A percentile compares a stretch with the other conserved stretches of the same genome.
Evolutionary conservation across 768 basidiomycete genomes (phyloP).

Genomic region (Boletus eberwhitei): DNA sequence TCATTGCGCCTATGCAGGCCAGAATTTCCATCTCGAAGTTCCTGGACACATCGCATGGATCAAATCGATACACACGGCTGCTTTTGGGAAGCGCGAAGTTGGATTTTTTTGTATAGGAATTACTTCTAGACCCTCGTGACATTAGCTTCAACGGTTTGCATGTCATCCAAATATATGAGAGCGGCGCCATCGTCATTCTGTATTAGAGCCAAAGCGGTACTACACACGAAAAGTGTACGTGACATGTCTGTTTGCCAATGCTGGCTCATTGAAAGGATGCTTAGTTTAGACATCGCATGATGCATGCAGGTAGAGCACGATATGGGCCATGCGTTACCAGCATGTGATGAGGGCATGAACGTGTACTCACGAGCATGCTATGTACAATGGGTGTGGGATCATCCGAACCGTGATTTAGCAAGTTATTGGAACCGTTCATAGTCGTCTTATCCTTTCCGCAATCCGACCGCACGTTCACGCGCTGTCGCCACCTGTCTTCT

Average conservation of each 20-base stretch:
- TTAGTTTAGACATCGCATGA: neutral
- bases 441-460: too few species aligned
- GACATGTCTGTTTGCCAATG: neutral
- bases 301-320: neutral
- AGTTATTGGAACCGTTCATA: too few species aligned
- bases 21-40: too few species aligned
- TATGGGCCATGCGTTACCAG: neutral
- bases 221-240: neutral
- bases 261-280: too few species aligned
- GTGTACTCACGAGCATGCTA: neutral
- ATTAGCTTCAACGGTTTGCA: neutral
- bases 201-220: neutral
- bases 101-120: neutral
- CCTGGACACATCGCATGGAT: too few species aligned
- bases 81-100: neutral
- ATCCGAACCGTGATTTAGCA: too few species aligned
- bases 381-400: too few species aligned
- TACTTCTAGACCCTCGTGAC: neutral
- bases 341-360: neutral
- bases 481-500: constrained; percentile 49
- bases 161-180: too few species aligned
- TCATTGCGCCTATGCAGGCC: too few species aligned
- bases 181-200: neutral
- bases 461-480: constrained; percentile 48
- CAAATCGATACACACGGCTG: too few species aligned